These are phyloP conservation scores for Cercospora sp. DNA, from an alignment of 2,329 filamentous ascomycete species.

Conservation along the genomic window DNA sequence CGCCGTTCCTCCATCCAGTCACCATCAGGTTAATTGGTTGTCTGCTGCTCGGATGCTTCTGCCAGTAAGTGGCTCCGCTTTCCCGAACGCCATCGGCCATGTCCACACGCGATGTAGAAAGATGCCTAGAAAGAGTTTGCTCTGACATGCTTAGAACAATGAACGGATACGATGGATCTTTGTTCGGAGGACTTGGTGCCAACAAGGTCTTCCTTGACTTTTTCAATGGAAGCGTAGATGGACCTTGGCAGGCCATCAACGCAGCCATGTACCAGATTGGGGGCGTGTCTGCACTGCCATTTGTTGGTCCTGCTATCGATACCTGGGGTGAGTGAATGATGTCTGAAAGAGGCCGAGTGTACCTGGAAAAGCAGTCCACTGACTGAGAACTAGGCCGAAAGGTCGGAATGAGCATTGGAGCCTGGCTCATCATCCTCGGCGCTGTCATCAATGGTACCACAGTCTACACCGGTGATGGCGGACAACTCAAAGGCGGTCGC, in stretches of 20 bases:
- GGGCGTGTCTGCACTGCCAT: constrained; percentile 48
- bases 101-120: background rate
- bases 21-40: constrained; percentile 31
- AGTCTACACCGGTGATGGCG: constrained; percentile 41
- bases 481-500: constrained; percentile 49
- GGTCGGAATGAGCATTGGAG: constrained; percentile 51
- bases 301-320: constrained; percentile 50
- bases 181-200: constrained; percentile 55
- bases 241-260: constrained; percentile 48
- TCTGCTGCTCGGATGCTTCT: constrained; percentile 43
- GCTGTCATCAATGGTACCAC: constrained; percentile 51
- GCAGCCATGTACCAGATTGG: constrained; percentile 53
- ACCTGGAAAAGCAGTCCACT: background rate
- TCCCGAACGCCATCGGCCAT: background rate
- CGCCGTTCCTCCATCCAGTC: constrained; percentile 28
- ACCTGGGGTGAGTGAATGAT: constrained; percentile 43
- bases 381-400: constrained; percentile 37
- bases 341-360: background rate
- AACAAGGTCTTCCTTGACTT: constrained; percentile 49
- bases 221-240: constrained; percentile 45
- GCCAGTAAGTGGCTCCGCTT: constrained; percentile 27
- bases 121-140: background rate
- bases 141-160: background rate
- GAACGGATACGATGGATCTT: constrained; percentile 60
- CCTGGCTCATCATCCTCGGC: constrained; percentile 64